Base-by-base conservation (phyloP, 495 filamentous ascomycete genomes). In the Neurospora sp. region DNA sequence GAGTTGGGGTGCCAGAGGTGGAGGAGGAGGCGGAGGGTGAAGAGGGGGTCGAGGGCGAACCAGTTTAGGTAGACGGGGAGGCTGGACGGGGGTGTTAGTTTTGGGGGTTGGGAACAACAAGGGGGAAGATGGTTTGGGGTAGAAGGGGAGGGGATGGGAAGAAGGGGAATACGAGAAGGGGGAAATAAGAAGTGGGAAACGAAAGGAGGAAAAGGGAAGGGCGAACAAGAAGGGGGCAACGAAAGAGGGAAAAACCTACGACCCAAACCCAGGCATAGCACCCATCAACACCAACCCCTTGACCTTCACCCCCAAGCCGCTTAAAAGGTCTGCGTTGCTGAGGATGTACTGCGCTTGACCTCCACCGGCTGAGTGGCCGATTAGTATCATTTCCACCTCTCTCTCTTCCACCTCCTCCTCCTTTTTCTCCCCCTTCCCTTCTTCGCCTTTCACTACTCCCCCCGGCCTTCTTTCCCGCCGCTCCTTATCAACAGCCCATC, bases 281-380 rank as follows among this genome's bases (percentile, higher is more conserved):
- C 76, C 84, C 20, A 80, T 72, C 18, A 86, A 73, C 27, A 78
- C 82, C 35, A 86, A 73, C 12, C 79, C 82, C 45, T 80, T 80
- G 1, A 83, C 83, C 69, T 73, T 78, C 38, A 81, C 78, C 35
- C 81, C 72, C 47, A 61, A 27, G 10, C 47, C 22, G 6, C 2
- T 9, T 0, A 61, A 8, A 61, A 61, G 47, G 12, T 12, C 74
- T 39, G 80, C 73, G 12, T 76, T 79, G 10, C 77, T 79, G 10
- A 87, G 73, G 18, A 86, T 77, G 69, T 81, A 82, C 78, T 88
- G 86, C 16, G 73, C 69, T 71, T 86, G 72, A 4, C 83, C 83
- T 2, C 82, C 85, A 0, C 86, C 85, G 31, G 80, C 80, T 8
- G 83, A 87, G 71, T 87, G 86, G 0, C 81, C 85, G 0, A 85